Evolutionary conservation across 1,284 basidiomycete species (phyloP).

Genomic region (Schizophyllum amplum): DNA sequence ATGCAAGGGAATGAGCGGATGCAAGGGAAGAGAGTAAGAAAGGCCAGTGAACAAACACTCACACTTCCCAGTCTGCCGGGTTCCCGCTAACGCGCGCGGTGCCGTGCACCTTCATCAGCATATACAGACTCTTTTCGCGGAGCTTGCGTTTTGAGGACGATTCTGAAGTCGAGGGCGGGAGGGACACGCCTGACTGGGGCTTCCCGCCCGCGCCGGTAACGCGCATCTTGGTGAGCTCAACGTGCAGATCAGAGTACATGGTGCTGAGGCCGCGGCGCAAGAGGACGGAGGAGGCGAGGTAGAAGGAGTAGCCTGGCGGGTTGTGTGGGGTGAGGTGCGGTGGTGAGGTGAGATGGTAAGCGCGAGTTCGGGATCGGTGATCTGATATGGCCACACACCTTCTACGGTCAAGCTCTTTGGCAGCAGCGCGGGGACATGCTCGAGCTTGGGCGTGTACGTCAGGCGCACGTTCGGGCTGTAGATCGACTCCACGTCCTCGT

Average conservation of each 20-base stretch:
- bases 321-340: neutral
- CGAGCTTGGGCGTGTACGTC: constrained; percentile 57
- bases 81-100: constrained; percentile 51
- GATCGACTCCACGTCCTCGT: constrained; percentile 33
- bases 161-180: constrained; percentile 2
- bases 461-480: constrained; percentile 49
- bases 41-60: constrained; percentile 22
- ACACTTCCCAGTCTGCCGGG: constrained; percentile 63
- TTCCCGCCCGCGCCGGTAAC: constrained; percentile 25
- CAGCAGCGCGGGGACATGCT: constrained; percentile 53
- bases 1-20: neutral
- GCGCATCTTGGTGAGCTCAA: constrained; percentile 43
- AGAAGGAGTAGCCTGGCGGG: constrained; percentile 54
- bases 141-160: constrained; percentile 7
- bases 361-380: too few species aligned
- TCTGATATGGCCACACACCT: constrained; percentile 32
- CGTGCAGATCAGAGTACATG: constrained; percentile 55
- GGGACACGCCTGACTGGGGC: neutral
- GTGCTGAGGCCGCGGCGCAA: constrained; percentile 67
- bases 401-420: constrained; percentile 60
- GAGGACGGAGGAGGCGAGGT: constrained; percentile 61
- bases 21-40: neutral
- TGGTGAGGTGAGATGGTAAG: too few species aligned
- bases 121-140: constrained; percentile 39
- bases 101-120: constrained; percentile 49